These are phyloP conservation scores for Leccinum pachyderme DNA, from an alignment of 1,284 basidiomycete species.

Conservation along the genomic window DNA sequence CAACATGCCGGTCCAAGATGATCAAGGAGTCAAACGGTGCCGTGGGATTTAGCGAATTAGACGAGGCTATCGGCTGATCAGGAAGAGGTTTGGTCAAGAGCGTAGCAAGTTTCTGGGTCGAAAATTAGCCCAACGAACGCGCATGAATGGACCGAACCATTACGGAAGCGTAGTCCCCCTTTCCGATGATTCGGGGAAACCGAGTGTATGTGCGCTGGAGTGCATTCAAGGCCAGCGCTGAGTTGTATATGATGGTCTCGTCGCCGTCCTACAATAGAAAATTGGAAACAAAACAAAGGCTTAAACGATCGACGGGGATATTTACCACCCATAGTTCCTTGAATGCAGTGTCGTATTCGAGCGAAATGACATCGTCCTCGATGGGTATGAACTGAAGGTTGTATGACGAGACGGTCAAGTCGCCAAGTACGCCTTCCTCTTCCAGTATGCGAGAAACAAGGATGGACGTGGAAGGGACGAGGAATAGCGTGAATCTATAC, in stretches of 20 bases:
- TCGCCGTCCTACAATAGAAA: conserved; percentile 76
- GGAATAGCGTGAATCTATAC: conserved; percentile 85
- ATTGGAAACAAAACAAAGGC: neutral
- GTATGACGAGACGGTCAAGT: conserved; percentile 82
- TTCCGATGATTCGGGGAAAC: conserved; percentile 91
- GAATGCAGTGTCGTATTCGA: conserved; percentile 83
- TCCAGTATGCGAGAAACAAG: conserved; percentile 83
- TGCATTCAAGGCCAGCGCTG: conserved; percentile 83
- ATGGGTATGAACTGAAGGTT: conserved; percentile 92
- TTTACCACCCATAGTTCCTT: conserved; percentile 82
- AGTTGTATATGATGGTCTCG: conserved; percentile 86
- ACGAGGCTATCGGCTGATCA: conserved; percentile 36
- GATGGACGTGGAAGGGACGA: conserved; percentile 87
- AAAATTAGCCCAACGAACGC: conserved; percentile 10
- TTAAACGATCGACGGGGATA: neutral
- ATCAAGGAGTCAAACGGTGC: conserved; percentile 84
- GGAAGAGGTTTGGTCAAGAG: conserved; percentile 66
- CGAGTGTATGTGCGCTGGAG: conserved; percentile 86
- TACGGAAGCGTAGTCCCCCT: conserved; percentile 89
- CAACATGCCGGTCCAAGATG: conserved; percentile 88
- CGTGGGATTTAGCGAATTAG: conserved; percentile 36
- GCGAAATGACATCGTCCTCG: conserved; percentile 85
- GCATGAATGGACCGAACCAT: conserved; percentile 26
- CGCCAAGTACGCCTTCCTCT: conserved; percentile 90
- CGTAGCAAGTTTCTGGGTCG: conserved; percentile 66